These are phyloP conservation scores for Vitis cinerea DNA, from an alignment of 164 flowering plant species.

Conservation along the genomic window DNA sequence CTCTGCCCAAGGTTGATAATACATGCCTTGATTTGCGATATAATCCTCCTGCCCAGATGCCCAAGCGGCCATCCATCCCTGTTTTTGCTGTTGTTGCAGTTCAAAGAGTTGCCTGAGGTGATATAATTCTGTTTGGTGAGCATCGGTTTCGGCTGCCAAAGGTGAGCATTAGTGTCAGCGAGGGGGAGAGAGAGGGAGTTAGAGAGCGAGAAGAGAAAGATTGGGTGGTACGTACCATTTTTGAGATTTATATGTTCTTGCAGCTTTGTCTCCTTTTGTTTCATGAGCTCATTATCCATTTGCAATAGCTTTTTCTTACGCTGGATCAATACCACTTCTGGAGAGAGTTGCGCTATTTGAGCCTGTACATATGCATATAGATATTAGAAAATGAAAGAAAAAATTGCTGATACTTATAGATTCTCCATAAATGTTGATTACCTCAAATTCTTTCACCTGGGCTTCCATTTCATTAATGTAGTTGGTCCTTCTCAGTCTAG, in stretches of 20 bases:
- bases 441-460: conserved; percentile 16
- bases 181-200: neutral
- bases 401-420: no score
- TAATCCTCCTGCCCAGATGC: neutral
- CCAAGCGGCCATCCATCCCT: neutral
- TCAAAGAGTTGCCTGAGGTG: conserved; percentile 15
- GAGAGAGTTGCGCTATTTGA: conserved; percentile 11
- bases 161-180: no score
- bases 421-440: neutral
- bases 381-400: neutral
- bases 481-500: conserved; percentile 17
- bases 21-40: neutral
- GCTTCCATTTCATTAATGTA: conserved; percentile 18
- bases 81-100: neutral
- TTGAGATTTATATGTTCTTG: conserved; percentile 3
- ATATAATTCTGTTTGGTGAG: conserved; percentile 14
- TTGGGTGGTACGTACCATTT: conserved; percentile 20
- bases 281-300: conserved; percentile 22
- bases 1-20: neutral
- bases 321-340: conserved; percentile 16
- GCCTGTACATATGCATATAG: conserved; percentile 6
- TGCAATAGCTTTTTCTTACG: neutral
- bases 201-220: no score
- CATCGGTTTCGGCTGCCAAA: conserved; percentile 19
- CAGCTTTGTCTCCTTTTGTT: conserved; percentile 7